These are phyloP conservation scores for Cryomyces minteri DNA, from an alignment of 495 filamentous ascomycete genomes.

Conservation along the genomic window DNA sequence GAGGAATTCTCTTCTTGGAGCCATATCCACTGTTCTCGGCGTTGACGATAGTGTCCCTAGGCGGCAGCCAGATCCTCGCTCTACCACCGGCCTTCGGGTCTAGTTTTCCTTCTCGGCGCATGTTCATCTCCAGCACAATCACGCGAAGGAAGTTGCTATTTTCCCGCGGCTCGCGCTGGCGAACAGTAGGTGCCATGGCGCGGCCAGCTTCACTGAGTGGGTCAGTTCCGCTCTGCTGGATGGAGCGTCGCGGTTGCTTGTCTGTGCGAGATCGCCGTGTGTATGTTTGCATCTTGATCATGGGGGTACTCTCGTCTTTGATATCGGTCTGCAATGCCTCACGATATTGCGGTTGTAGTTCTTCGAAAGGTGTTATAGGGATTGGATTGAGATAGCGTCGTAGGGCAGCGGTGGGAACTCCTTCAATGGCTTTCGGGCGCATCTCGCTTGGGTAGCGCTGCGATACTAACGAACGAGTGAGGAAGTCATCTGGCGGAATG, in stretches of 20 bases:
- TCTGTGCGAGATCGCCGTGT: conserved; percentile 7
- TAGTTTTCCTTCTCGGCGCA: conserved; percentile 81
- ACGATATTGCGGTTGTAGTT: background rate
- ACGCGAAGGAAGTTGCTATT: conserved; percentile 89
- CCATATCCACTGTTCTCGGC: no score
- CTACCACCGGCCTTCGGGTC: conserved; percentile 67
- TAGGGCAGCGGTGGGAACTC: conserved; percentile 67
- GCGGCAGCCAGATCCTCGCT: conserved; percentile 75
- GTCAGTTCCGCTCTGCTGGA: background rate
- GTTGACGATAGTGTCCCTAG: conserved; percentile 53
- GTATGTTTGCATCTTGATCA: conserved; percentile 23
- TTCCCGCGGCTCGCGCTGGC: conserved; percentile 79
- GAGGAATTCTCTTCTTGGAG: no score
- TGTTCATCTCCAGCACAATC: conserved; percentile 92
- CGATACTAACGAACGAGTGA: conserved; percentile 69
- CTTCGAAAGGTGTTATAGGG: conserved; percentile 20
- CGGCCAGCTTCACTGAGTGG: conserved; percentile 17
- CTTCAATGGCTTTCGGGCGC: conserved; percentile 55
- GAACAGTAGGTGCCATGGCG: conserved; percentile 26
- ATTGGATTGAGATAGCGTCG: conserved; percentile 85
- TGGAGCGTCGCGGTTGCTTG: background rate
- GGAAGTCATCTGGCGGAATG: conserved; percentile 71
- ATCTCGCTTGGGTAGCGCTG: conserved; percentile 79
- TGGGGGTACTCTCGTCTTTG: conserved; percentile 4
- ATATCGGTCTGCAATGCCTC: background rate